phyloP scores from a whole-genome alignment of 305 asterid species.

The Solanum hybrid region DNA sequence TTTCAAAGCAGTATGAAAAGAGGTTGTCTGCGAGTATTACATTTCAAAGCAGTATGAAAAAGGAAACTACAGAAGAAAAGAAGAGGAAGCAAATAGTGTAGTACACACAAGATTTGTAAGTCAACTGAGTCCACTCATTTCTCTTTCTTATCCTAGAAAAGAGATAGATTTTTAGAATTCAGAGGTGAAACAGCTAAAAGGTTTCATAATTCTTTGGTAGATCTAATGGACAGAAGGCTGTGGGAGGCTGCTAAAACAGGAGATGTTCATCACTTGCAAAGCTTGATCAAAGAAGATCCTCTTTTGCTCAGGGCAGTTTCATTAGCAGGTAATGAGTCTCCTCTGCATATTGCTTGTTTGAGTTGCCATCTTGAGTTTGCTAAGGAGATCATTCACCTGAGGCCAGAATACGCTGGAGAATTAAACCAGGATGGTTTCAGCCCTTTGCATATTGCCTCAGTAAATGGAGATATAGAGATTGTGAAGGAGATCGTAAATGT shows the following conservation, averaged over 20 bases:
- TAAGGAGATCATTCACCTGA: slow-evolving; percentile 11
- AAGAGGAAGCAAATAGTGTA: background rate
- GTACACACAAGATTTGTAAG: background rate
- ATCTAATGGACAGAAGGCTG: slow-evolving; percentile 31
- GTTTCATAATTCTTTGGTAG: background rate
- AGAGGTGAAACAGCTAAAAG: background rate
- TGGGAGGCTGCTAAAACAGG: slow-evolving; percentile 35
- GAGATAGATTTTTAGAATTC: background rate
- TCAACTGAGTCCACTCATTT: background rate
- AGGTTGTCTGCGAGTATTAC: background rate
- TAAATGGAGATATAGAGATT: slow-evolving; percentile 32
- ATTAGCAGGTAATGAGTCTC: slow-evolving; percentile 15
- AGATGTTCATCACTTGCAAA: slow-evolving; percentile 25
- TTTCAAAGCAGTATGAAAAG: background rate
- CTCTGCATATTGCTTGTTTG: slow-evolving; percentile 35
- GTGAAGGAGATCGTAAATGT: slow-evolving; percentile 31
- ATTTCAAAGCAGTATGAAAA: background rate
- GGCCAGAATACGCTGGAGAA: slow-evolving; percentile 20
- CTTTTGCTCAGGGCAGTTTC: slow-evolving; percentile 12
- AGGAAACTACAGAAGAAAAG: background rate
- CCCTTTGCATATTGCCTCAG: slow-evolving; percentile 51
- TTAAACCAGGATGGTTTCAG: slow-evolving; percentile 37
- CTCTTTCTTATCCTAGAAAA: background rate
- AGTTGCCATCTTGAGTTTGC: slow-evolving; percentile 30
- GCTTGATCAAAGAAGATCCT: slow-evolving; percentile 24